phyloP scores from a whole-genome alignment of 177 flowering plant genomes.

The Vitis hybrid region DNA sequence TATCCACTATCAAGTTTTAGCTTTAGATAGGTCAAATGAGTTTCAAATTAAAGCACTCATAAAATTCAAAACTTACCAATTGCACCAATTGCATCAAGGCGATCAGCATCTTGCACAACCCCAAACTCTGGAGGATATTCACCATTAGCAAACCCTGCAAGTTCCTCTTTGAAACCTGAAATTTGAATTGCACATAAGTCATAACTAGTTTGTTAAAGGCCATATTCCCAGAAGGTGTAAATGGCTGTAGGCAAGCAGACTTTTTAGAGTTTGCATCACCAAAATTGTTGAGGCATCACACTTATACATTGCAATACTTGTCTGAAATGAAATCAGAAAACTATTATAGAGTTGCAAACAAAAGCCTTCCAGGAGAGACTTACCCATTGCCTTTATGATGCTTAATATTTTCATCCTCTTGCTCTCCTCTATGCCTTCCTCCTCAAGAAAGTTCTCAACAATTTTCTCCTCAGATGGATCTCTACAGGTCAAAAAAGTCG shows the following conservation, averaged over 20 bases:
- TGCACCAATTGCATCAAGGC: conserved; percentile 98
- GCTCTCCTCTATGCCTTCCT: conserved; percentile 59
- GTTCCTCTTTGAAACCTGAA: conserved; percentile 84
- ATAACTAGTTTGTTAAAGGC: neutral
- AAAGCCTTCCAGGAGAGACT: conserved; percentile 5
- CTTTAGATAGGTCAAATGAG: neutral
- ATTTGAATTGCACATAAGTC: neutral
- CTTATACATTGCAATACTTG: too few species aligned
- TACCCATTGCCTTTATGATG: conserved; percentile 84
- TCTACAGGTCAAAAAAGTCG: conserved; percentile 29
- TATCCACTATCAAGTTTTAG: too few species aligned
- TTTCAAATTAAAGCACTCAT: neutral
- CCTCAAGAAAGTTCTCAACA: conserved; percentile 73
- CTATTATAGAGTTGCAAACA: neutral
- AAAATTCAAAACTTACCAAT: conserved; percentile 51
- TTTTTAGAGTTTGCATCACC: too few species aligned
- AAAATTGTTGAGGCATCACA: too few species aligned
- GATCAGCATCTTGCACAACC: conserved; percentile 95
- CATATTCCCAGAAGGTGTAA: too few species aligned
- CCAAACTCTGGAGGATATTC: conserved; percentile 59
- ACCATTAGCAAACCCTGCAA: conserved; percentile 30
- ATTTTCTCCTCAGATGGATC: conserved; percentile 68
- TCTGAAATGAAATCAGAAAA: neutral
- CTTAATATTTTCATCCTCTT: conserved; percentile 48
- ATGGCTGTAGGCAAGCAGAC: too few species aligned